Conservation (phyloP, 768 basidiomycete species). For the Suillus decipiens region DNA sequence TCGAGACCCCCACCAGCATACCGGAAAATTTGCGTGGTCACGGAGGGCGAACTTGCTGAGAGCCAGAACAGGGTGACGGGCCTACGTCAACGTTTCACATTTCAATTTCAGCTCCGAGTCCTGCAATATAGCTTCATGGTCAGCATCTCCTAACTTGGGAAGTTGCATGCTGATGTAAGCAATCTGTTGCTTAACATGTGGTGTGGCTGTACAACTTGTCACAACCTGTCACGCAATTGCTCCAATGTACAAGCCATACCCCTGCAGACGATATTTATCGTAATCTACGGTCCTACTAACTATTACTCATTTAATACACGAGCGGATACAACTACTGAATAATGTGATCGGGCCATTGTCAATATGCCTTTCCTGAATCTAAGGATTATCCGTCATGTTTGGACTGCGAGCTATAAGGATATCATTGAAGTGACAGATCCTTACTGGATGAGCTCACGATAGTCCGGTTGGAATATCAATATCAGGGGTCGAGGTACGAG, state of each 20-base stretch:
- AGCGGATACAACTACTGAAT: neutral
- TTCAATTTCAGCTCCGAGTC: too few species aligned
- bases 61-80: too few species aligned
- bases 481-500: too few species aligned
- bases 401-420: neutral
- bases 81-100: neutral
- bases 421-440: neutral
- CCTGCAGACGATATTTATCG: too few species aligned
- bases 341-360: neutral
- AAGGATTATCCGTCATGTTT: neutral
- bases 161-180: neutral
- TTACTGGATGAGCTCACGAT: neutral
- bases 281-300: neutral
- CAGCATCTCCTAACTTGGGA: neutral
- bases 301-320: neutral
- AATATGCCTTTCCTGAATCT: neutral
- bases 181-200: too few species aligned
- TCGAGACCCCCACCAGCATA: neutral
- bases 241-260: too few species aligned
- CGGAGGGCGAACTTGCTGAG: neutral
- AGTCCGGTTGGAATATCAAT: too few species aligned
- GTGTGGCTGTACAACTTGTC: too few species aligned
- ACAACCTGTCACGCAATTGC: too few species aligned
- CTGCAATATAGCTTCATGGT: neutral
- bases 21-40: neutral